Evolutionary conservation across 345 rosid genomes (phyloP).

Genomic region (Salix dunnii): DNA sequence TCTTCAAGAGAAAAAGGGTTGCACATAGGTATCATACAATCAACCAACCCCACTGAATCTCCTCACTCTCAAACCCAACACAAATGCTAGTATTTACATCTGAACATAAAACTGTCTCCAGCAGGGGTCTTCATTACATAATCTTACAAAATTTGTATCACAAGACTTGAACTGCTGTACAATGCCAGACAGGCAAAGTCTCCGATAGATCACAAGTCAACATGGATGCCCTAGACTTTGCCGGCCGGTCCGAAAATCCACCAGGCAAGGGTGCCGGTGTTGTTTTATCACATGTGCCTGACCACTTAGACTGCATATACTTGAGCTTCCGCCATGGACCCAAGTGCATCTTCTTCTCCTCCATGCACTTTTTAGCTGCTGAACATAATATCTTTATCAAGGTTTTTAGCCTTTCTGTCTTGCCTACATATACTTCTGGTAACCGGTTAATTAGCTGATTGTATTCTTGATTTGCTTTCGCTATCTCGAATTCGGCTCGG

Average conservation of each 20-base stretch:
- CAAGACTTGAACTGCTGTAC: constrained; percentile 52
- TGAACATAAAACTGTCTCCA: background rate
- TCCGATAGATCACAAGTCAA: constrained; percentile 54
- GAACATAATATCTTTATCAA: constrained; percentile 66
- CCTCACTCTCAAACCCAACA: too few species aligned
- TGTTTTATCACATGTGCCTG: constrained; percentile 46
- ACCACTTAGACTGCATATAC: constrained; percentile 91
- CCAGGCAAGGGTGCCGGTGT: constrained; percentile 23
- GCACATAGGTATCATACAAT: too few species aligned
- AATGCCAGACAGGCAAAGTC: constrained; percentile 34
- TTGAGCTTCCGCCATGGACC: constrained; percentile 90
- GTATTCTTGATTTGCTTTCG: constrained; percentile 65
- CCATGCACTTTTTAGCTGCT: constrained; percentile 68
- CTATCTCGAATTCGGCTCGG: constrained; percentile 77
- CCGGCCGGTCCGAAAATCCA: constrained; percentile 25
- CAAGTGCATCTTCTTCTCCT: constrained; percentile 80
- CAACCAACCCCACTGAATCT: too few species aligned
- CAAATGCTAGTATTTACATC: too few species aligned
- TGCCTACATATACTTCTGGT: constrained; percentile 72
- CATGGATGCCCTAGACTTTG: constrained; percentile 65
- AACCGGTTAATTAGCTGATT: constrained; percentile 38
- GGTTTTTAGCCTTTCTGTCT: constrained; percentile 60
- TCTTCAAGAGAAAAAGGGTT: too few species aligned
- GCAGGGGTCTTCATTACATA: background rate
- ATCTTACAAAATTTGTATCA: constrained; percentile 20